Base-by-base conservation (phyloP, 768 basidiomycete species). In the Daedaleopsis sinensis region DNA sequence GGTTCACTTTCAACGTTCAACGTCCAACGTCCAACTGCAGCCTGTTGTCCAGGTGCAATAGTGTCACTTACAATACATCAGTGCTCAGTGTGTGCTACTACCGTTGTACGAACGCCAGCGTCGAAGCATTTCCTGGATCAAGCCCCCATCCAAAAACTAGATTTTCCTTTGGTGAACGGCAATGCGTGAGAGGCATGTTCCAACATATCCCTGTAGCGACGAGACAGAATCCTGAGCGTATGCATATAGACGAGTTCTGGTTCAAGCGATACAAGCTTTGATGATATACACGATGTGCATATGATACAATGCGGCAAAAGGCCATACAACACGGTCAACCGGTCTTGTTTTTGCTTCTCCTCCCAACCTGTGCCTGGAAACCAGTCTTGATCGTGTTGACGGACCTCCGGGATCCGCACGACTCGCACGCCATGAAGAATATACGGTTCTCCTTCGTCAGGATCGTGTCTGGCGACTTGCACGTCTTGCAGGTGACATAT, bases 401-500 rank as follows among this genome's bases (percentile, higher is more conserved):
- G 62, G 93, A 95, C 21, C 96, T 88, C 69, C 92, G 80, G 67
- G 89, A 91, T 2, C 93, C 94, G 68, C 94, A 96, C 7, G 91
- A 90, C 76, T 95, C 90, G 78, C 93, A 95, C 0, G 92, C 84
- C 86, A 93, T 91, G 84, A 99, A 99, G 83, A 96, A 98, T 73
- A 99, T 93, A 77, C 97, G 93, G 76, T 97, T 97, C 79, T 98
- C 96, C 77, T 98, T 99, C 32, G 91, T 89, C 39, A 99, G 85
- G 19, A 97, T 85, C 2, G 97, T 99, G 74, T 99, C 97, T 48
- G 93, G 93, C 1, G 96, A 98, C 79, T 98, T 99, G 84, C 97
- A 99, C 43, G 96, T 98, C 78, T 97, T 96, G 86, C 97, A 99
- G 42, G 96, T 96, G 62, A 98, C 96, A 76, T 98, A 98, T 79